Evolutionary conservation across 2,329 filamentous ascomycete genomes (phyloP).

Genomic region (Fusarium vanettenii): DNA sequence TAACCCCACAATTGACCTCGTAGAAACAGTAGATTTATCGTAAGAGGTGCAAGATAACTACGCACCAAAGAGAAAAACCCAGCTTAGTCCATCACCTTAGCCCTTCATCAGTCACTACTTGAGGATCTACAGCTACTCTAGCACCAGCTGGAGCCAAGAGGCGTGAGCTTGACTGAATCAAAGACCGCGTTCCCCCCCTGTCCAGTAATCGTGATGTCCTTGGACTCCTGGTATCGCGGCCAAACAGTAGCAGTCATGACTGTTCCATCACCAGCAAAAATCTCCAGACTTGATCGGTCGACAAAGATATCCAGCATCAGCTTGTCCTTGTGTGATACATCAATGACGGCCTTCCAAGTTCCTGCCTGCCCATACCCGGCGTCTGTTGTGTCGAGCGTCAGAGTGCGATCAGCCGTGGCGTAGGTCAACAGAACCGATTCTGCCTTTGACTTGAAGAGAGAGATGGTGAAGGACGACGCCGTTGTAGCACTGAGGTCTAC

Average conservation of each 20-base stretch:
- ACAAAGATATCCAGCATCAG: slow-evolving; percentile 46
- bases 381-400: slow-evolving; percentile 46
- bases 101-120: not conserved
- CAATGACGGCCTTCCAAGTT: slow-evolving; percentile 42
- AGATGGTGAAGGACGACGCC: slow-evolving; percentile 41
- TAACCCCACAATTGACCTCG: not conserved
- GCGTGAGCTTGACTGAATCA: slow-evolving; percentile 19
- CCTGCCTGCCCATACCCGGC: slow-evolving; percentile 46
- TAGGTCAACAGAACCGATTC: slow-evolving; percentile 42
- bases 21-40: not conserved
- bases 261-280: slow-evolving; percentile 45
- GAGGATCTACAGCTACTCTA: not conserved
- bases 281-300: slow-evolving; percentile 44
- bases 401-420: slow-evolving; percentile 25
- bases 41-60: not conserved
- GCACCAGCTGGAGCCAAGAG: slow-evolving; percentile 35
- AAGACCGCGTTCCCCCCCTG: slow-evolving; percentile 12
- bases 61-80: not conserved
- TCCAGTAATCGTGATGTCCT: slow-evolving; percentile 31
- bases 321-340: slow-evolving; percentile 15
- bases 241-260: slow-evolving; percentile 42
- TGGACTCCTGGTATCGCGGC: slow-evolving; percentile 43
- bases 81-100: not conserved
- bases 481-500: slow-evolving; percentile 39
- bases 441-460: slow-evolving; percentile 38